A percentile compares a stretch with the other conserved stretches of the same genome.
phyloP scores from a whole-genome alignment of 257 asterid genomes.

The Vinca minor region DNA sequence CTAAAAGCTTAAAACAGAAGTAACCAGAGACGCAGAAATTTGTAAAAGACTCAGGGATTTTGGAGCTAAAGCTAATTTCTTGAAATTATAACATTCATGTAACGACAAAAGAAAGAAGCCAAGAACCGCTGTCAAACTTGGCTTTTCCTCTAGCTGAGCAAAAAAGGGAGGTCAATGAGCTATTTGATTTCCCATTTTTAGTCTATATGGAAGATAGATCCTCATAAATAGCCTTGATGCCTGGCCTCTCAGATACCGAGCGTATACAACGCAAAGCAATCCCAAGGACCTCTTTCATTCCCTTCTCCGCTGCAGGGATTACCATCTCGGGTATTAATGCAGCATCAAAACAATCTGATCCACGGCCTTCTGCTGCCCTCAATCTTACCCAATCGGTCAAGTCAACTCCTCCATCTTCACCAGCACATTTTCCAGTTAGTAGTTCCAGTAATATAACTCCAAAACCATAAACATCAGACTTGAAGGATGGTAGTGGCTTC shows the following conservation, averaged over 20 bases:
- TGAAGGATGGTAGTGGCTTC: conserved; percentile 86
- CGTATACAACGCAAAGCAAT: conserved; percentile 75
- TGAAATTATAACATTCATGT: no score
- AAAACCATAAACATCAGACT: conserved; percentile 84
- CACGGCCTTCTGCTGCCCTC: conserved; percentile 76
- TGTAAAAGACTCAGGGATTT: no score
- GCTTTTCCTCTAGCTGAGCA: conserved; percentile 31
- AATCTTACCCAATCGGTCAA: conserved; percentile 88
- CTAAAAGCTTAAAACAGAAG: no score
- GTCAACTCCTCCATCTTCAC: conserved; percentile 83
- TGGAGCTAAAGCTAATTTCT: no score
- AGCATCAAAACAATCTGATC: conserved; percentile 67
- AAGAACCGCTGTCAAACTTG: no score
- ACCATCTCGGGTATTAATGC: conserved; percentile 46
- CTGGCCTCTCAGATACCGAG: conserved; percentile 83
- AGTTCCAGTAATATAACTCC: conserved; percentile 83
- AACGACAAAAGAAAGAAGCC: no score
- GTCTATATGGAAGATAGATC: conserved; percentile 81
- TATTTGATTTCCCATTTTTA: conserved; percentile 50
- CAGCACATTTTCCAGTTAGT: conserved; percentile 88
- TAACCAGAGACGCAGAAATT: no score
- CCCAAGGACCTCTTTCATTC: conserved; percentile 83
- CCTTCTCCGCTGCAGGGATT: conserved; percentile 58
- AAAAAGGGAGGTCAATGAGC: conserved; percentile 73
- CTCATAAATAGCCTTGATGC: conserved; percentile 84